phyloP scores from a whole-genome alignment of 352 stramenopile species.

The Globisporangium abappressorium region DNA sequence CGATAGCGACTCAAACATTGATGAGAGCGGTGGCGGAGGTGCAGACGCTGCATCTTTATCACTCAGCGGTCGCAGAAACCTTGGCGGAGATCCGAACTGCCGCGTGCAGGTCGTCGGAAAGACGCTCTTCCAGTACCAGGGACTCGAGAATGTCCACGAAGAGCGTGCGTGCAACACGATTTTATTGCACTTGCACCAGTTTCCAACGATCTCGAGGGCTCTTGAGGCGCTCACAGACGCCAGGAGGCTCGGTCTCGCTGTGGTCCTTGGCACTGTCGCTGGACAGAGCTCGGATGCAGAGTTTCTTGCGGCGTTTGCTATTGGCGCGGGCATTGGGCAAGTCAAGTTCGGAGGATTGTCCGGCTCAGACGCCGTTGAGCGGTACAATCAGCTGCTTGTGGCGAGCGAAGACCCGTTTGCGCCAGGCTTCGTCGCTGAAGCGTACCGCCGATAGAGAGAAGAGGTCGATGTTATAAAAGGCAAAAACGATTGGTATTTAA shows the following conservation, averaged over 20 bases:
- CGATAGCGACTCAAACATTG: slow-evolving; percentile 21
- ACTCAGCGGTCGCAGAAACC: background rate
- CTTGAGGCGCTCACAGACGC: slow-evolving; percentile 44
- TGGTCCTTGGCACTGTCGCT: slow-evolving; percentile 45
- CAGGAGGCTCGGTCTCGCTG: slow-evolving; percentile 42
- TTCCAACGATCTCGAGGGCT: slow-evolving; percentile 43
- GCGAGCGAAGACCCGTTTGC: slow-evolving; percentile 36
- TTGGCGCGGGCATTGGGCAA: slow-evolving; percentile 54
- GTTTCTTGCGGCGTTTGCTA: slow-evolving; percentile 45
- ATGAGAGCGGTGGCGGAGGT: background rate
- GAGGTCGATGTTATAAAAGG: background rate
- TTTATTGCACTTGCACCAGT: slow-evolving; percentile 48
- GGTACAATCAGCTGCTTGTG: slow-evolving; percentile 61
- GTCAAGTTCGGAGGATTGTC: slow-evolving; percentile 70
- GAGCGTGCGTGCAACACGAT: slow-evolving; percentile 65
- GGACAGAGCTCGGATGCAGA: slow-evolving; percentile 30
- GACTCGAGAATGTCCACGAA: slow-evolving; percentile 40
- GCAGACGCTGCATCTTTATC: background rate
- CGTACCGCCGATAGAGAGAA: slow-evolving; percentile 24
- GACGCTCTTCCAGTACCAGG: slow-evolving; percentile 30
- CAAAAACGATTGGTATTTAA: background rate
- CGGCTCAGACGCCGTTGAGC: slow-evolving; percentile 34
- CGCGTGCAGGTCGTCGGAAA: slow-evolving; percentile 49
- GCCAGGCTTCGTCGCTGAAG: slow-evolving; percentile 41
- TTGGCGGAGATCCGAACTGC: slow-evolving; percentile 47